Base-by-base conservation (phyloP, 2,329 filamentous ascomycete species). In the Sporothrix luriei region DNA sequence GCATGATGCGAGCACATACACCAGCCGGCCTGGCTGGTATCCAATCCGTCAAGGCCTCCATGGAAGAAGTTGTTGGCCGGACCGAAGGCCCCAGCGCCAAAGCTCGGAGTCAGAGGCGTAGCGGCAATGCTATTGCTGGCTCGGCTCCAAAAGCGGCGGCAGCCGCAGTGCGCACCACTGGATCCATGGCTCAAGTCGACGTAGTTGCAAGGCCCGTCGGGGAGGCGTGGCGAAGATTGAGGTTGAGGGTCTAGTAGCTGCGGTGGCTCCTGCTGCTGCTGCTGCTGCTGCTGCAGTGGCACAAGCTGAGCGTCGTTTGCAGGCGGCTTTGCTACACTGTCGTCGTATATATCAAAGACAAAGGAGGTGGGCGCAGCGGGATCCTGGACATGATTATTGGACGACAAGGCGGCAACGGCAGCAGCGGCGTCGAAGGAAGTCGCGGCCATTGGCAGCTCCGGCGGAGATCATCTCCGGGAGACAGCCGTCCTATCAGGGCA, bases 1-100 rank as follows among this genome's bases (percentile, higher is more conserved):
- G 86, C 86, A 77, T 88, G 86, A 73, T 88, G 86, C 67, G 84
- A 84, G 75, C 86, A 88, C 86, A 88, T 88, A 78, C 86, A 88
- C 81, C 82, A 87, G 71, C 80, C 79, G 38, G 79, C 74, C 74
- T 86, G 64, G 49, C 64, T 66, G 64, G 49, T 49, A 46, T 66
- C 64, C 64, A 54, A 29, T 43, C 49, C 64, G 29, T 49, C 48
- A 66, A 40, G 64, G 33, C 64, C 55, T 52, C 49, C 49, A n/a
- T 43, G 46, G 48, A 51, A 75, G 46, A 77, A 73, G 51, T 78
- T 76, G 62, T 78, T 75, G 29, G 49, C 69, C 14, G 55, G 16
- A 4, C 33, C 10, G 13, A 61, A 19, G 11, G 57, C 57, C 46
- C 57, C 57, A 26, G 48, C 21, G n/a, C 62, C 68, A 49, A 70